Conservation (phyloP, 371 early-diverging fungal genomes). For the Zopfochytrium polystomum region DNA sequence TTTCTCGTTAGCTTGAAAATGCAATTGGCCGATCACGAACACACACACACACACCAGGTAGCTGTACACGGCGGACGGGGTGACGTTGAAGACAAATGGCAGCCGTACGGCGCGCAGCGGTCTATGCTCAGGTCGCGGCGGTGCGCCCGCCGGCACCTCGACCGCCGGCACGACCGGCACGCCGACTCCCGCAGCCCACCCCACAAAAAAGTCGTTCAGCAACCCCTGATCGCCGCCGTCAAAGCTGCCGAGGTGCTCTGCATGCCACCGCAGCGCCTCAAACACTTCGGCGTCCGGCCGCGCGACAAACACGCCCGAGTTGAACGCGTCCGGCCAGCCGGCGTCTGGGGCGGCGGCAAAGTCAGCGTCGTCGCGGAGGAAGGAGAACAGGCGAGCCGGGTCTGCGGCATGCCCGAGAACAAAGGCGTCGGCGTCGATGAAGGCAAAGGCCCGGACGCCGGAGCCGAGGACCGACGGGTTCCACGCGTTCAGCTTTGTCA, state of each 20-base stretch:
- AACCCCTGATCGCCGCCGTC: constrained; percentile 96
- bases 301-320: constrained; percentile 90
- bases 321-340: constrained; percentile 80
- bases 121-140: too few species aligned
- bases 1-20: too few species aligned
- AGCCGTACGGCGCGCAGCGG: constrained; percentile 58
- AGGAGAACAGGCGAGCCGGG: constrained; percentile 74
- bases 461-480: constrained; percentile 50
- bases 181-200: too few species aligned
- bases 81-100: constrained; percentile 89
- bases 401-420: constrained; percentile 77
- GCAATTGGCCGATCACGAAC: too few species aligned
- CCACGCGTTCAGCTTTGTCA: constrained; percentile 88
- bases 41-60: constrained; percentile 40
- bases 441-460: constrained; percentile 70
- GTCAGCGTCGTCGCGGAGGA: constrained; percentile 42
- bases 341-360: constrained; percentile 79
- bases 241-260: constrained; percentile 63
- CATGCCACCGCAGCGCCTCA: constrained; percentile 52
- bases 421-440: constrained; percentile 87
- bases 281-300: constrained; percentile 61
- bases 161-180: too few species aligned
- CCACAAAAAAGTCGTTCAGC: constrained; percentile 78
- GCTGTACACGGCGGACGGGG: constrained; percentile 84
- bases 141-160: too few species aligned